Conservation (phyloP, 345 rosid genomes). For the Eucalyptus pauciflora region DNA sequence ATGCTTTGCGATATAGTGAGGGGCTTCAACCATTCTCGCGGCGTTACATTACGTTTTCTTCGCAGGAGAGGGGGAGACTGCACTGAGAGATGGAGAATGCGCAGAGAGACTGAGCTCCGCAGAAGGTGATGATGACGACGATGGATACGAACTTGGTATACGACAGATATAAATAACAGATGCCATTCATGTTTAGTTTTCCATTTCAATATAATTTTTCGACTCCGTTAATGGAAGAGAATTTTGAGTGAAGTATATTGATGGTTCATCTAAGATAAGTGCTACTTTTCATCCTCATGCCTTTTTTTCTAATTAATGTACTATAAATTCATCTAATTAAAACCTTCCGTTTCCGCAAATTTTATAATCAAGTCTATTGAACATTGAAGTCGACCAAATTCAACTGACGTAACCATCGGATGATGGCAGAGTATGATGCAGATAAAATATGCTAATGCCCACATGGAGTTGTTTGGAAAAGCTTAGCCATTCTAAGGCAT, state of each 20-base stretch:
- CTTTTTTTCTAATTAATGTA: background rate
- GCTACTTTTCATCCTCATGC: background rate
- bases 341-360: background rate
- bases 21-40: background rate
- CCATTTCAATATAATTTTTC: background rate
- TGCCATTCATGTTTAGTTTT: background rate
- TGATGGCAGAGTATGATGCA: background rate
- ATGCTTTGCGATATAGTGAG: background rate
- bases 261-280: background rate
- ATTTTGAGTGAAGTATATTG: background rate
- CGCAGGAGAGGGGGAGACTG: background rate
- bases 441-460: background rate
- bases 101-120: background rate
- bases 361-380: background rate
- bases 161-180: background rate
- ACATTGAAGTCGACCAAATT: background rate
- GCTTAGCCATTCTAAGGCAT: background rate
- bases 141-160: slow-evolving; percentile 55
- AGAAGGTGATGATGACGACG: background rate
- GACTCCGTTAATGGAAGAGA: background rate
- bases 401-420: background rate
- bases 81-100: background rate
- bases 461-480: background rate
- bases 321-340: background rate
- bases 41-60: background rate